Base-by-base conservation (phyloP, 192 early-diverging fungal species). In the Coemansia furcata region DNA sequence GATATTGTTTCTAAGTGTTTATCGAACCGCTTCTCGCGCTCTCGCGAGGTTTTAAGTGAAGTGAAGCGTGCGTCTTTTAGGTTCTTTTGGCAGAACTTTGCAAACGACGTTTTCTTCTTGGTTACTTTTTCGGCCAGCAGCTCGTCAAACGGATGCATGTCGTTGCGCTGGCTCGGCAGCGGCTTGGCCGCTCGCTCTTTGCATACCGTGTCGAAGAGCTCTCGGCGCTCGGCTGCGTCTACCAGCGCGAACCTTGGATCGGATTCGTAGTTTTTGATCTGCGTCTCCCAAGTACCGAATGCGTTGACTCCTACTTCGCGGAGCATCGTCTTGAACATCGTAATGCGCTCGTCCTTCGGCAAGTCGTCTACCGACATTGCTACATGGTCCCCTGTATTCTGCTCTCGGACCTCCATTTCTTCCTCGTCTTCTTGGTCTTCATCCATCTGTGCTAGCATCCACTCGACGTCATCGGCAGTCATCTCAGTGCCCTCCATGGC, bases 381-480 rank as follows among this genome's bases (percentile, higher is more conserved):
- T 15, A 10, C 44, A 2, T 32, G 14, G 2, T 43, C 38, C 38
- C 63, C 60, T 19, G 17, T 29, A 2, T 38, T 23, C 15, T 49
- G 64, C 1, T 50, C 37, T 2, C 50, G 14, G 15, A 4, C 32
- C 14, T 60, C 42, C 8, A 23, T 26, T 8, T 26, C 10, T 7
- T 70, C 15, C 21, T 37, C 21, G 4, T 74, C 38, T 12, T 68
- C 67, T 29, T 55, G 46, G 19, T 47, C 37, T 6, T 50, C 63
- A 40, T 29, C 50, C 74, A 82, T 82, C 57, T 82, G 74, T 32
- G 69, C 62, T 30, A 82, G 59, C 80, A 82, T 82, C 80, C 80
- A 82, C 44, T 82, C 80, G 2, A 75, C 80, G 32, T 82, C 80
- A 19, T 82, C 80, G 0, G 35, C 72, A 36, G 68, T 68, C 71